Evolutionary conservation across 441 rosid species (phyloP).

Genomic region (Brassica balearica): DNA sequence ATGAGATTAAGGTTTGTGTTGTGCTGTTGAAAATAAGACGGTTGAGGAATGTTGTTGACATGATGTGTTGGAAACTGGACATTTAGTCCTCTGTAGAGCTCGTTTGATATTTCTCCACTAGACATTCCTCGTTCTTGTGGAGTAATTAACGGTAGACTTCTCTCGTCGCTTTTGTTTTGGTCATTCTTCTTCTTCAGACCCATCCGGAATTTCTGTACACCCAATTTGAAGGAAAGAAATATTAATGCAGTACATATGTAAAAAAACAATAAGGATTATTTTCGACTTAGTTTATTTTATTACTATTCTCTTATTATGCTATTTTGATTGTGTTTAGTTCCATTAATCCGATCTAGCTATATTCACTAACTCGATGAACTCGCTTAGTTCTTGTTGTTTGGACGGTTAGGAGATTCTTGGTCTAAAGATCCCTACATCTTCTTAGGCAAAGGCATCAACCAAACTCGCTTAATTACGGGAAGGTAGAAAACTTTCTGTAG

Average conservation of each 20-base stretch:
- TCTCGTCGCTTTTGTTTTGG: not conserved
- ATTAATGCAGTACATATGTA: not conserved
- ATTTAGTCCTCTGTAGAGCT: not conserved
- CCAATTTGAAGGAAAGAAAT: not conserved
- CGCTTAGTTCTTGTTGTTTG: not conserved
- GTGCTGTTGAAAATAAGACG: not conserved
- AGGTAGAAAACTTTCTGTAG: no score
- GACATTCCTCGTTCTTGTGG: not conserved
- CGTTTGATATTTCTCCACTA: not conserved
- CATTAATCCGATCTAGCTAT: not conserved
- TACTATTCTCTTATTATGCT: not conserved
- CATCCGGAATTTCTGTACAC: constrained; percentile 15
- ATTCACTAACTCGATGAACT: not conserved
- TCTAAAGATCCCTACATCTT: no score
- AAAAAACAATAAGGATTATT: not conserved
- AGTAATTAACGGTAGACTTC: not conserved
- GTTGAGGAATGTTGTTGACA: not conserved
- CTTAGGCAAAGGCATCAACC: no score
- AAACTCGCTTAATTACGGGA: no score
- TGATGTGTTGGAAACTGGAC: not conserved
- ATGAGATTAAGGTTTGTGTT: not conserved
- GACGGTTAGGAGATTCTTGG: no score
- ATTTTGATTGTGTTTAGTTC: not conserved
- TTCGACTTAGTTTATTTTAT: not conserved
- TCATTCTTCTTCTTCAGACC: not conserved